Evolutionary conservation across 75 land plant genomes (phyloP), one percentile per base, ranked within the genome.

Genomic region (Azolla pinnata): DNA sequence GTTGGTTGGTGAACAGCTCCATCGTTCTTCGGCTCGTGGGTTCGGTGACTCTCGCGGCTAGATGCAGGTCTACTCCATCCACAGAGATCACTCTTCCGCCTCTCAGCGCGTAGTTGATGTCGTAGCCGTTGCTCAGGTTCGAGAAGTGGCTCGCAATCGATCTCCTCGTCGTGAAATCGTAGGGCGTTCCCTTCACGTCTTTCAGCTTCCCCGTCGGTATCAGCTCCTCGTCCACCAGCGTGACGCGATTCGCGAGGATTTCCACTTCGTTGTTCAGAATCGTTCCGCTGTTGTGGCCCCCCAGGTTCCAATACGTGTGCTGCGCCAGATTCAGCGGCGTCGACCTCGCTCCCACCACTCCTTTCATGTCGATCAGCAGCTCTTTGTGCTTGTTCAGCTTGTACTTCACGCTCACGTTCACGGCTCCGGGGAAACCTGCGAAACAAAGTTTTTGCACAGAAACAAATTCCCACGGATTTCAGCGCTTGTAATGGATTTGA

Each of bases 251-350:
- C 28, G 10, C 54, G 28, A 0, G 29, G 7, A 92, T 66, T 33
- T 83, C 82, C 38, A 85, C 66, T 14, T 63, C 55, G 56, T 92
- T 87, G 40, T 75, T 74, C 1, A 88, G 80, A 5, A 88, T 63
- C 20, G 44, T 48, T 8, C 97, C 97, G 1, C 81, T 70, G 55
- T 65, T 67, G 52, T 92, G 97, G 29, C 97, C 97, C 4, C 80
- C 82, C 55, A 92, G 64, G 66, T 92, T 92, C 96, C 96, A 92
- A 60, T 92, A 92, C n/a, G 87, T 83, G 68, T 92, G 97, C 56
- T 88, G 95, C 16, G 96, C 90, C 26, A 92, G 62, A 73, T 59
- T 92, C 55, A 92, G 64, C 20, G 90, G 90, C 23, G 97, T 92
- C 14, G 82, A 58, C 67, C 85, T 92, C 67, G 67, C 81, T 21